Evolutionary conservation across 1,284 basidiomycete genomes (phyloP), one percentile per base, ranked within the genome.

Genomic region (Polyporus tsugae): DNA sequence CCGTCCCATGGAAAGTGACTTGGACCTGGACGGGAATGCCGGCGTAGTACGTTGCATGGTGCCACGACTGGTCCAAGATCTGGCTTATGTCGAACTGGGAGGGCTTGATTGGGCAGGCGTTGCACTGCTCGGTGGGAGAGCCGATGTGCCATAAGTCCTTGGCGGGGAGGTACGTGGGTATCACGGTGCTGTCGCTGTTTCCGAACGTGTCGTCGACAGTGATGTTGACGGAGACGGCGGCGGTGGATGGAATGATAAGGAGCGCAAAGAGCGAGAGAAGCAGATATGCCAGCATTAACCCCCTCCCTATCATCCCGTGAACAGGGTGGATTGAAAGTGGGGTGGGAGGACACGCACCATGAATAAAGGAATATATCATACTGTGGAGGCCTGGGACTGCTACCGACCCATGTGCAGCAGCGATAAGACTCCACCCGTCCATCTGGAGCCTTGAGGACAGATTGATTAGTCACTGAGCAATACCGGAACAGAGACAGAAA

Each of bases 121-220:
- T 75, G 80, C 81, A 83, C 3, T 72, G 74, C 9, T 62, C 71
- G 2, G 64, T 35, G 2, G 78, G 79, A 4, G 70, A 53, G 65
- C 80, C 82, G 11, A 60, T 38, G 13, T 79, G 75, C 15, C 61
- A 49, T 7, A 52, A 64, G 6, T 78, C 77, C 19, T 79, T 79
- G 17, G 77, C 55, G 0, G 80, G 74, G n/a, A 38, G 19, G 13
- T 58, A 58, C 0, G 19, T 15, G 6, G 57, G 57, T 36, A 39
- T 58, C 35, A 58, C 33, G 33, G 15, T 9, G 5, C 6, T 7
- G 11, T 17, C 36, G 35, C 17, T 58, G 65, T 82, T 78, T 19
- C 80, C 78, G 29, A 74, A 74, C 0, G 80, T 76, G 67, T 85
- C 83, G 71, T 85, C 83, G 38, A 85, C 80, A 0, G 82, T 79